Evolutionary conservation across 352 stramenopile genomes (phyloP).

Genomic region (Phytophthora quininea): DNA sequence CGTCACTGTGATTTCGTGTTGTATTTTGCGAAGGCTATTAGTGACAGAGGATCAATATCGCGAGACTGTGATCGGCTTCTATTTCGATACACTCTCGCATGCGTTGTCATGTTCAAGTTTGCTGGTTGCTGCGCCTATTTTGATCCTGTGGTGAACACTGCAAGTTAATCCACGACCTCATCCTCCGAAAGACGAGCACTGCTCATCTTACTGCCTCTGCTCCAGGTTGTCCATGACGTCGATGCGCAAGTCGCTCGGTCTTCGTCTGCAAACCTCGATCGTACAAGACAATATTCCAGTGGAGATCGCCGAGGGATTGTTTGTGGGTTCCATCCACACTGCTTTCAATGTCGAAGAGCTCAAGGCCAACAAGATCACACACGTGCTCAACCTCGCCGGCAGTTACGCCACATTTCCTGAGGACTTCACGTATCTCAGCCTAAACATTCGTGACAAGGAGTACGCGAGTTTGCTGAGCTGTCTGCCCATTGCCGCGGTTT

Average conservation of each 20-base stretch:
- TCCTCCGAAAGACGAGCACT: not conserved
- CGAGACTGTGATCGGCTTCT: not conserved
- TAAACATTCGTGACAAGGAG: constrained; percentile 91
- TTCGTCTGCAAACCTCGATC: constrained; percentile 67
- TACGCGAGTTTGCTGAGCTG: constrained; percentile 89
- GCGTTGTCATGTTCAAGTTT: too few relatives aligned
- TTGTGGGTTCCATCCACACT: constrained; percentile 86
- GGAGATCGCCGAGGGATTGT: constrained; percentile 71
- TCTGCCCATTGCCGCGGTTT: constrained; percentile 75
- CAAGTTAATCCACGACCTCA: not conserved
- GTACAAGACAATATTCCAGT: constrained; percentile 89
- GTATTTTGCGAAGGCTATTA: not conserved
- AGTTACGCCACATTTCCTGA: constrained; percentile 88
- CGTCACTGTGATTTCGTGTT: too few relatives aligned
- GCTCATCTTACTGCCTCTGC: not conserved
- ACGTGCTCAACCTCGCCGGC: constrained; percentile 88
- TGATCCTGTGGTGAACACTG: not conserved
- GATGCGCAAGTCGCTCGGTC: constrained; percentile 62
- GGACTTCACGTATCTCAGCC: constrained; percentile 89
- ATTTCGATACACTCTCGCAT: not conserved
- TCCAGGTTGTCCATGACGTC: constrained; percentile 8
- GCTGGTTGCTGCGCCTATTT: not conserved
- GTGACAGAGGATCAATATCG: not conserved
- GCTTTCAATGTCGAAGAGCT: constrained; percentile 89
- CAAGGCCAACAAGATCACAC: constrained; percentile 74